A percentile compares a stretch with the other conserved stretches of the same genome.
Conservation (phyloP, 345 rosid genomes). For the Citrus trifoliata region DNA sequence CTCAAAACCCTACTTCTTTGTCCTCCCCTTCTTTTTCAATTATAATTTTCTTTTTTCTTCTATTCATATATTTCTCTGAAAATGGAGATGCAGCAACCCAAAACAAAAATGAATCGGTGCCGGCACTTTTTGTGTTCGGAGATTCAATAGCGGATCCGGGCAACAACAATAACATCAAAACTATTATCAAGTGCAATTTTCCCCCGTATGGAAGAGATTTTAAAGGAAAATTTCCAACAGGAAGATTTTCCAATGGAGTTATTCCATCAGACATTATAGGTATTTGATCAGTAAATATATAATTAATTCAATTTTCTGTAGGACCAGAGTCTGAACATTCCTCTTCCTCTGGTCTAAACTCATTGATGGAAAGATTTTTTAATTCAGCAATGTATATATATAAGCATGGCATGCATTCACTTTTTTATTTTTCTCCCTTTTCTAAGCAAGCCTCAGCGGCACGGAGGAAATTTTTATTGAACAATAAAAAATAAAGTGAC, state of each 20-base stretch:
- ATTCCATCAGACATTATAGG: conserved; percentile 53
- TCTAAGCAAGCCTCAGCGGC: too few species aligned
- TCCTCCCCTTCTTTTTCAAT: neutral
- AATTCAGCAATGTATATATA: too few species aligned
- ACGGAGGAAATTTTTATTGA: too few species aligned
- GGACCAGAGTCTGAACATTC: too few species aligned
- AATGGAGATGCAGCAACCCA: conserved; percentile 1
- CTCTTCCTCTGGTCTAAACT: too few species aligned
- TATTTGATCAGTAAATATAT: neutral
- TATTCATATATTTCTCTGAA: neutral
- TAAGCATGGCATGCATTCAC: too few species aligned
- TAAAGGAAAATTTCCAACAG: conserved; percentile 39
- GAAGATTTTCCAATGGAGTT: conserved; percentile 52
- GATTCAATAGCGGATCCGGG: conserved; percentile 62
- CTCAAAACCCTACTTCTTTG: neutral
- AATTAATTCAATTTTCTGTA: too few species aligned
- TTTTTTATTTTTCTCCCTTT: too few species aligned
- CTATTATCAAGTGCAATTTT: conserved; percentile 41
- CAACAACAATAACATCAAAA: conserved; percentile 43
- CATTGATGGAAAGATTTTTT: too few species aligned
- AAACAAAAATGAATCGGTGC: conserved; percentile 25
- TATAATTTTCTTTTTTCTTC: neutral
- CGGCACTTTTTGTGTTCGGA: conserved; percentile 44
- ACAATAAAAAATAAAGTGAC: too few species aligned
- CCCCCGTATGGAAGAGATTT: conserved; percentile 56